These are phyloP conservation scores for Sporothrix sp. DNA, from an alignment of 2,329 filamentous ascomycete species.

Conservation along the genomic window DNA sequence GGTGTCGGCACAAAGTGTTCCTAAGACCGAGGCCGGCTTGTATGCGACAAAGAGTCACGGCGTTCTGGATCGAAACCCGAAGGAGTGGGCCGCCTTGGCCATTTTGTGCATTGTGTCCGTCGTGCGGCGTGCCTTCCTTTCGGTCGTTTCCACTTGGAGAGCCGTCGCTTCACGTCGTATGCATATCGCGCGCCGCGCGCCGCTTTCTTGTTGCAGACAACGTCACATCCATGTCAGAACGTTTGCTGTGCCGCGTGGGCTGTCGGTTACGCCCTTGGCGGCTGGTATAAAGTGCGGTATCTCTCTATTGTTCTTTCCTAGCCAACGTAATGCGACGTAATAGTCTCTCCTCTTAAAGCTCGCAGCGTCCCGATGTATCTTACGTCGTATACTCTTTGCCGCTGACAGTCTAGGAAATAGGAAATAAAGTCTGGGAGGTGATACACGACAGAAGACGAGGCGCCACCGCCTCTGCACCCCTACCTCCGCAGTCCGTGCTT, in stretches of 20 bases:
- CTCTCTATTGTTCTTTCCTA: neutral
- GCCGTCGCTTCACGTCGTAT: too few relatives aligned
- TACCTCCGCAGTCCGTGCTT: neutral
- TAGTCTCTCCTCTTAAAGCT: too few relatives aligned
- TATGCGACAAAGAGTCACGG: neutral
- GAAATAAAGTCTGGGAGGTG: neutral
- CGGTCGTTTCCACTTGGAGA: too few relatives aligned
- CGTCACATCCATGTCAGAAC: slow-evolving; percentile 9
- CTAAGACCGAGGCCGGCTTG: slow-evolving; percentile 9
- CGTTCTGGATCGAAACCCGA: slow-evolving; percentile 5
- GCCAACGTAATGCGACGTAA: too few relatives aligned
- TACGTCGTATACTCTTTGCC: too few relatives aligned
- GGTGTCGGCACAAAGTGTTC: slow-evolving; percentile 8
- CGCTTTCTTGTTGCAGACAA: slow-evolving; percentile 2
- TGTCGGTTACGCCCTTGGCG: too few relatives aligned
- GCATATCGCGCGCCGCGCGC: neutral
- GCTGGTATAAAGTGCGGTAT: too few relatives aligned
- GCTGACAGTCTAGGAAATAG: neutral
- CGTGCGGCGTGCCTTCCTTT: too few relatives aligned
- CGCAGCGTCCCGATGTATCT: too few relatives aligned
- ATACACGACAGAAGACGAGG: neutral
- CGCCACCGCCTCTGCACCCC: neutral
- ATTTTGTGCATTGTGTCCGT: too few relatives aligned
- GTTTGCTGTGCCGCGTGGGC: slow-evolving; percentile 3
- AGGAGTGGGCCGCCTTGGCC: neutral